Evolutionary conservation across 345 rosid genomes (phyloP), one percentile per base, ranked within the genome.

Genomic region (Aquilaria malaccensis): DNA sequence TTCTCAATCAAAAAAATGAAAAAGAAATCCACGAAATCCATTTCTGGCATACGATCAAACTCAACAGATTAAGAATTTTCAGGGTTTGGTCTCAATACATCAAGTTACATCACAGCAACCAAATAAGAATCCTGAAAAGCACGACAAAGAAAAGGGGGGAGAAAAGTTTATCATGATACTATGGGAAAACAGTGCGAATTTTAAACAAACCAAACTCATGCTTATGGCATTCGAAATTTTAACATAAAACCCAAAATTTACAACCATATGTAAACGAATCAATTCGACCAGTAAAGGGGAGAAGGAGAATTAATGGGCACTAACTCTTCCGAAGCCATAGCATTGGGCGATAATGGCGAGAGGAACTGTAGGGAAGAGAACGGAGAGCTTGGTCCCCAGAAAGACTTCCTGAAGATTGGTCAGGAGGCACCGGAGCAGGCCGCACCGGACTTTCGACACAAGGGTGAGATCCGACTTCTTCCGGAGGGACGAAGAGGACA

Each of bases 391-490:
- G 5, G 98, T 93, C 22, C 96, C 97, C 13, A 89, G 63, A 68
- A 93, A 62, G 59, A 93, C 94, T 76, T 89, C 96, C 65, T 89
- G 97, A 60, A 93, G 72, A 75, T 89, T 89, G 5, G 87, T 59
- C 10, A 93, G 62, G 2, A 83, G 54, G 41, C 33, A 62, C 56
- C 86, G 68, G 11, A 93, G 81, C 60, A 70, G 33, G 6, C 72
- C 73, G 15, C 72, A 84, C 0, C 77, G 88, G 11, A 89, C 75
- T 64, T 78, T 84, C 0, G 85, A 80, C 15, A 87, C 80, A 30
- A 89, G 71, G 9, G 72, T 73, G 2, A 84, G 58, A 61, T 93
- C 97, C 33, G 97, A 93, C 66, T 79, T 89, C 67, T 83, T 89
- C 64, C 98, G 70, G 69, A 93, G 30, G 0, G 96, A 89, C 0